phyloP scores from a whole-genome alignment of 768 basidiomycete genomes.

The Lyophyllum decastes region DNA sequence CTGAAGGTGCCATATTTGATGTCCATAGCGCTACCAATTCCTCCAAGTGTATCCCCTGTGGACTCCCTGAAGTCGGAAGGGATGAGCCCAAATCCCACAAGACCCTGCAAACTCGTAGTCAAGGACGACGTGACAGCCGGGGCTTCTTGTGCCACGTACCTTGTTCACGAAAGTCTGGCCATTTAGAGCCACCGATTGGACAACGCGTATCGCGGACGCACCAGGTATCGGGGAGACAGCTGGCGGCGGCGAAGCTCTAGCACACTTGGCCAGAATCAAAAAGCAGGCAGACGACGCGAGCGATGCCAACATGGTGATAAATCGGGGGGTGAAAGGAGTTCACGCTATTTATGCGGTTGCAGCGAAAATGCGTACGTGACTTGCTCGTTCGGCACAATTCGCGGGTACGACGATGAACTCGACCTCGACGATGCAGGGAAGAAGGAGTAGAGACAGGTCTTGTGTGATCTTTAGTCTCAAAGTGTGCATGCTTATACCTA shows the following conservation, averaged over 20 bases:
- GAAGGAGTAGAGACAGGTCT: too few relatives aligned
- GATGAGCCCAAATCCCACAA: slow-evolving; percentile 64
- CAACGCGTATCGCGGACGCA: not conserved
- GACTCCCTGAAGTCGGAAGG: slow-evolving; percentile 57
- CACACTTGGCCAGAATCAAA: slow-evolving; percentile 3
- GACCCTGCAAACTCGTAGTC: slow-evolving; percentile 34
- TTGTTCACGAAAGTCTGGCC: slow-evolving; percentile 12
- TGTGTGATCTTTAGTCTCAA: too few relatives aligned
- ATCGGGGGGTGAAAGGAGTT: too few relatives aligned
- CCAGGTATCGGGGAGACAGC: not conserved
- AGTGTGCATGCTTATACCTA: too few relatives aligned
- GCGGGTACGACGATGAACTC: too few relatives aligned
- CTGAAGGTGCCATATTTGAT: slow-evolving; percentile 52
- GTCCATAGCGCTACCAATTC: slow-evolving; percentile 63
- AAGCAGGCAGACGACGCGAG: slow-evolving; percentile 2
- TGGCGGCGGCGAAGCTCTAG: not conserved
- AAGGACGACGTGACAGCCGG: not conserved
- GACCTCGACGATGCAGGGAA: too few relatives aligned
- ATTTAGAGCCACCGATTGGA: slow-evolving; percentile 4
- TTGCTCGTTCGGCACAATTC: not conserved
- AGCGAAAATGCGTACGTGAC: not conserved
- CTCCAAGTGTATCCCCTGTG: slow-evolving; percentile 61
- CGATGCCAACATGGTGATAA: not conserved
- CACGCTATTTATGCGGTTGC: not conserved
- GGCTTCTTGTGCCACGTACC: not conserved